Conservation (phyloP, 345 rosid species). For the Populus nigra region DNA sequence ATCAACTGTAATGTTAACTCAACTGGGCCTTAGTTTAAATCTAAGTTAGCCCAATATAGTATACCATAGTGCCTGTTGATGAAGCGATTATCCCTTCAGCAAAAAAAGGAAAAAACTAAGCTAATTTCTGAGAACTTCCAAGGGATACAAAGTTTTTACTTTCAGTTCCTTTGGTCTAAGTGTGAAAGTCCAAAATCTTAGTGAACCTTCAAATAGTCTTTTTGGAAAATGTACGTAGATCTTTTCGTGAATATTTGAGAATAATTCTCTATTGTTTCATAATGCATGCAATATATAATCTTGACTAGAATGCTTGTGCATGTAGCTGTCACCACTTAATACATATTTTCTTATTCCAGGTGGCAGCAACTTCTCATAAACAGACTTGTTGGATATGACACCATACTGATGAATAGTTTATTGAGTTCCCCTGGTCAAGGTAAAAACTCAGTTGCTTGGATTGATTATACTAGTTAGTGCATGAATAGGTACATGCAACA, state of each 20-base stretch:
- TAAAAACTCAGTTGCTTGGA: constrained; percentile 26
- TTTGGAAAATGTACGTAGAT: neutral
- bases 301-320: neutral
- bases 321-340: neutral
- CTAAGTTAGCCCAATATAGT: neutral
- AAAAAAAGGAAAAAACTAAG: neutral
- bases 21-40: neutral
- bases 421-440: constrained; percentile 89
- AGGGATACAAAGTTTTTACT: neutral
- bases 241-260: neutral
- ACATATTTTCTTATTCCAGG: constrained; percentile 45
- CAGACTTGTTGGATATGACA: constrained; percentile 98
- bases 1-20: neutral
- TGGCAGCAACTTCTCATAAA: constrained; percentile 99
- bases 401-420: constrained; percentile 96
- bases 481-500: neutral
- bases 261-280: neutral
- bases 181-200: neutral
- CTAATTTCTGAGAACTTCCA: neutral
- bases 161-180: neutral
- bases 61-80: neutral
- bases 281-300: neutral
- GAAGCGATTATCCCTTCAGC: neutral
- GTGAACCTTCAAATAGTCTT: neutral
- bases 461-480: neutral